These are phyloP conservation scores for Epichloe gansuensis DNA, from an alignment of 2,329 filamentous ascomycete genomes.

Conservation along the genomic window DNA sequence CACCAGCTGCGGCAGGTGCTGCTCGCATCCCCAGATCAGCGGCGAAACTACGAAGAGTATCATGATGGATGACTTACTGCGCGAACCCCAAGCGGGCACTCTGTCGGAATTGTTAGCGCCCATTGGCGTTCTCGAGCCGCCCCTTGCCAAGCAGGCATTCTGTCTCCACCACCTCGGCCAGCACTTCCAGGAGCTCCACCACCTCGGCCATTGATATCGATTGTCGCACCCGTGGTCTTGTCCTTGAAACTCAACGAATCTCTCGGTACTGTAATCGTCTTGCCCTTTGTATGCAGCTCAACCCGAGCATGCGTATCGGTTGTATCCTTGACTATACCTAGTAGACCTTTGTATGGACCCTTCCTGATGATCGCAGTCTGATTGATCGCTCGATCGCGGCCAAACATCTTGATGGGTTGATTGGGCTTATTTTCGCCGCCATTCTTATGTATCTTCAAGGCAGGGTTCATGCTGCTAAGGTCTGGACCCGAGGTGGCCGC, in stretches of 20 bases:
- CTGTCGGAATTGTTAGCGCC: conserved; percentile 47
- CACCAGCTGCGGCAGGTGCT: conserved; percentile 41
- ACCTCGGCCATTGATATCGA: conserved; percentile 52
- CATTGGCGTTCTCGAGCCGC: conserved; percentile 57
- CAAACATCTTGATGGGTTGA: conserved; percentile 63
- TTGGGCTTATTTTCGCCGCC: conserved; percentile 34
- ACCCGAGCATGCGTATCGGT: conserved; percentile 78
- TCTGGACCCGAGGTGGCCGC: conserved; percentile 55
- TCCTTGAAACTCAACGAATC: conserved; percentile 78
- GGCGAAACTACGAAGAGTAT: neutral
- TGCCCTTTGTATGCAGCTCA: conserved; percentile 88
- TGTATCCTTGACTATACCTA: conserved; percentile 92
- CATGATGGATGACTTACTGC: conserved; percentile 40
- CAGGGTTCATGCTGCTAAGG: conserved; percentile 84
- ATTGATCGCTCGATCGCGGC: conserved; percentile 73
- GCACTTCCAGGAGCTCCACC: conserved; percentile 33
- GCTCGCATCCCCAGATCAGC: conserved; percentile 9
- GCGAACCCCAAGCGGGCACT: conserved; percentile 65
- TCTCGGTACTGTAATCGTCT: conserved; percentile 76
- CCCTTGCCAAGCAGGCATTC: conserved; percentile 48
- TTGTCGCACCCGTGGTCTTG: conserved; percentile 63
- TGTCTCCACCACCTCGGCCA: conserved; percentile 33
- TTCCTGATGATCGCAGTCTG: conserved; percentile 84
- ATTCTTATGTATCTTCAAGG: conserved; percentile 58
- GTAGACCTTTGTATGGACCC: conserved; percentile 80